Base-by-base conservation (phyloP, 805 yeast species). In the Clavispora fructus region DNA sequence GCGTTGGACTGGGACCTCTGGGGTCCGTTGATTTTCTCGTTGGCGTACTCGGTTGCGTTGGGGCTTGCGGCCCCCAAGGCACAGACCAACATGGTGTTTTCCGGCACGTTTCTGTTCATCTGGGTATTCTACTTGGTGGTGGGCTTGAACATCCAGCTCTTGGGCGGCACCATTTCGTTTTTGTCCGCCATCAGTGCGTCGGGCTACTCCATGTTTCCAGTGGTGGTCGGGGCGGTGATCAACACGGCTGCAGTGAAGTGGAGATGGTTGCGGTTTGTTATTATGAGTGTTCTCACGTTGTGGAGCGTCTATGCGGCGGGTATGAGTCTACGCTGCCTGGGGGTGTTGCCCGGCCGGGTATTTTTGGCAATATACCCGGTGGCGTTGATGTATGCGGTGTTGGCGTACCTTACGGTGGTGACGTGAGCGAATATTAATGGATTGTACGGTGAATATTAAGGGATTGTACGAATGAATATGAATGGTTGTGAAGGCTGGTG, bases 1-100 rank as follows among this genome's bases (percentile, higher is more conserved):
- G 40, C 42, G 42, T 57, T 78, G 43, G 83, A 79, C 45, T 79
- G 84, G 84, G 84, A 79, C 59, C 61, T 79, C 42, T 79, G 88
- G 89, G 90, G 90, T 2, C 90, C 90, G 6, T 65, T 83, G 45
- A 67, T 83, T 28, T 84, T 83, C 57, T 76, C 83, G 11, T 66
- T 84, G 46, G 58, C 71, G 29, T 78, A 79, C 45, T 68, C 86
- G 3, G 77, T 82, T 25, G 65, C 76, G 19, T 62, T 83, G 52
- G 78, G 82, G 2, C 64, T 73, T 46, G 57, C 78, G 11, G 71
- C 80, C 4, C 66, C 77, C 1, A 61, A 67, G 6, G 51, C 59
- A 16, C 69, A 75, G 46, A 76, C 85, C 7, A 69, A 74, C 51
- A 58, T 57, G 44, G 83, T 82, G 29, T 83, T 83, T 56, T 78